Base-by-base conservation (phyloP, 2,329 filamentous ascomycete genomes). In the Fusarium sp. region DNA sequence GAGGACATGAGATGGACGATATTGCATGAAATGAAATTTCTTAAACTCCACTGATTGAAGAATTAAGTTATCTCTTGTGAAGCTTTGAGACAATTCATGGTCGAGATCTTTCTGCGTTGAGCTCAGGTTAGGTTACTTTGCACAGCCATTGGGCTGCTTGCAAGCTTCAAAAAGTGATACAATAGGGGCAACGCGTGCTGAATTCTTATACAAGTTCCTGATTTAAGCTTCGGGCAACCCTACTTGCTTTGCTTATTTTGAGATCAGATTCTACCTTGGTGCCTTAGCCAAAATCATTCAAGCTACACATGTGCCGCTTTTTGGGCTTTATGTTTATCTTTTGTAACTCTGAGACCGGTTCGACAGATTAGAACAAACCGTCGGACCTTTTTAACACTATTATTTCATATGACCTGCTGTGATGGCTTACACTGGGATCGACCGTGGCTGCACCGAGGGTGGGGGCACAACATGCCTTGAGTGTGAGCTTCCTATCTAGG, bases 391-490 rank as follows among this genome's bases (percentile, higher is more conserved):
- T 45, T 29, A 45, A 27, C 29, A 56, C 21, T 63, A 40, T 31
- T 31, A 33, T 42, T 47, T 63, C 49, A 52, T 55, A 54, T 53
- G 55, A 65, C 61, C 59, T 57, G 35, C 40, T 48, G 58, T 58
- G 48, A 63, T 62, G 42, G 42, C 58, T 67, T 68, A 60, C 59
- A 51, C 56, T 36, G 48, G 20, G 36, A 60, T 49, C 37, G 42
- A 47, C 41, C 36, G 69, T 72, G 66, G 67, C 71, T 68, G 56
- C 36, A 42, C 43, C 45, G 21, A 48, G 37, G 35, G 62, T 71
- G 65, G 71, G 71, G 67, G 60, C 35, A 58, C 58, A 42, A 10
- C 62, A 55, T 55, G 25, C 39, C 37, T 41, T 52, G 40, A 56
- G 42, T 27, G 40, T 56, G 57, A 51, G 18, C 52, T 36, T 58